Evolutionary conservation across 805 yeast species (phyloP).

Genomic region (Tetrapisispora fleetii): DNA sequence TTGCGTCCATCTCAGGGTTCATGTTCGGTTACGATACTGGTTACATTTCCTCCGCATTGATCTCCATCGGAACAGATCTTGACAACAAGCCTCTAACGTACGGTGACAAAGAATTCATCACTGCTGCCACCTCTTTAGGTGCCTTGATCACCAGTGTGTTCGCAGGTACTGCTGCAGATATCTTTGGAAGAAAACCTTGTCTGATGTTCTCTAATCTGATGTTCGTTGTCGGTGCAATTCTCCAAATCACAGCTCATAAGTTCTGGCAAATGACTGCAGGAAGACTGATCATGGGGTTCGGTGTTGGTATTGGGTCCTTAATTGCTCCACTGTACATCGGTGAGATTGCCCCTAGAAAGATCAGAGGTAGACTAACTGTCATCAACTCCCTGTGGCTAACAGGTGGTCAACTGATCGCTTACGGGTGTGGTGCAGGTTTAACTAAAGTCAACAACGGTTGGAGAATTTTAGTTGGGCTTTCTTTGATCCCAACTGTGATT

Average conservation of each 20-base stretch:
- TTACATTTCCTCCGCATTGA: slow-evolving; percentile 87
- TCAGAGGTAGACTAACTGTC: slow-evolving; percentile 85
- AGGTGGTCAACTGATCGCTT: slow-evolving; percentile 91
- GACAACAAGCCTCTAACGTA: slow-evolving; percentile 47
- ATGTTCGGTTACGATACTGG: slow-evolving; percentile 98
- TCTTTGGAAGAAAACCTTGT: slow-evolving; percentile 76
- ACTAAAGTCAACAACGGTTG: slow-evolving; percentile 71
- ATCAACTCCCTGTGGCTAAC: slow-evolving; percentile 84
- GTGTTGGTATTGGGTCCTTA: slow-evolving; percentile 90
- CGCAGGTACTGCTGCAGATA: slow-evolving; percentile 78
- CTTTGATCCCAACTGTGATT: slow-evolving; percentile 74
- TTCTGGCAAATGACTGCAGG: slow-evolving; percentile 92
- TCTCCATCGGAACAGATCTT: slow-evolving; percentile 72
- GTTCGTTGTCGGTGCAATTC: slow-evolving; percentile 73
- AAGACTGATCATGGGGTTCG: slow-evolving; percentile 88
- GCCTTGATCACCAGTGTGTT: slow-evolving; percentile 70
- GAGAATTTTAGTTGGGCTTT: slow-evolving; percentile 85
- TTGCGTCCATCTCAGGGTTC: slow-evolving; percentile 86
- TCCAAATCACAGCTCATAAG: slow-evolving; percentile 72
- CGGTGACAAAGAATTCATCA: slow-evolving; percentile 82
- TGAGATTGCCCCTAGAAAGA: slow-evolving; percentile 86
- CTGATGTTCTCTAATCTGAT: slow-evolving; percentile 73
- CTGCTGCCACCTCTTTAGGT: slow-evolving; percentile 91
- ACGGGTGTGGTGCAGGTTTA: slow-evolving; percentile 86
- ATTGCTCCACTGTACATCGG: slow-evolving; percentile 90